Evolutionary conservation across 2,329 filamentous ascomycete genomes (phyloP), one percentile per base, ranked within the genome.

Genomic region (Exophiala phaeomuriformis): DNA sequence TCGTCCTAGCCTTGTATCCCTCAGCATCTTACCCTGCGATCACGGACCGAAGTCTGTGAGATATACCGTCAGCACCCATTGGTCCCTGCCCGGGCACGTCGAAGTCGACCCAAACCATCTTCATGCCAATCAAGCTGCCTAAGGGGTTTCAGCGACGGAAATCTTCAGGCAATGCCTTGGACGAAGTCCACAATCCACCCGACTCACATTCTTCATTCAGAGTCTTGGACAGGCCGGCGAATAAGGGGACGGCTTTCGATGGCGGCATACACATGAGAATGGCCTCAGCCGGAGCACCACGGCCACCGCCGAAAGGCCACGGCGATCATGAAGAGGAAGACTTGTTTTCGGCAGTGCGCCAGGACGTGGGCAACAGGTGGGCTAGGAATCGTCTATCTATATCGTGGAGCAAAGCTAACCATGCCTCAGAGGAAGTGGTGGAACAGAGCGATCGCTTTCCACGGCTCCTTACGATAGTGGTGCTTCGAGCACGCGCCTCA

Each of bases 111-210:
- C 37, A 49, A 50, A 48, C 51, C 54, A 61, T 56, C 63, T 65
- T 64, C 60, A 79, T 79, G 76, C 77, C 77, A 64, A 79, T 78
- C 65, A 79, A 79, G 66, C 67, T 77, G 46, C 75, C 77, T 48
- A 79, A 78, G 64, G 68, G 71, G 55, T 79, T 80, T 63, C 57
- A 60, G 47, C 72, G 77, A 63, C 75, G 77, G 61, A 79, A 79
- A 67, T 79, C 77, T 54, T 76, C 76, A 56, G 77, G 75, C 45
- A 77, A 78, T 68, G 72, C 69, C 48, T 66, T 80, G 57, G 77
- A 80, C 31, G 73, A 77, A 48, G 64, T 69, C 39, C 69, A 69
- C 52, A 66, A 67, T 29, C 64, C 69, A 31, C 50, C 51, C 12
- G 52, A 69, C 47, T 65, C 75, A 27, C 77, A 69, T 48, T 65